A percentile compares a stretch with the other conserved stretches of the same genome.
These are phyloP conservation scores for Bipolaris cookei DNA, from an alignment of 2,329 filamentous ascomycete species.

Conservation along the genomic window DNA sequence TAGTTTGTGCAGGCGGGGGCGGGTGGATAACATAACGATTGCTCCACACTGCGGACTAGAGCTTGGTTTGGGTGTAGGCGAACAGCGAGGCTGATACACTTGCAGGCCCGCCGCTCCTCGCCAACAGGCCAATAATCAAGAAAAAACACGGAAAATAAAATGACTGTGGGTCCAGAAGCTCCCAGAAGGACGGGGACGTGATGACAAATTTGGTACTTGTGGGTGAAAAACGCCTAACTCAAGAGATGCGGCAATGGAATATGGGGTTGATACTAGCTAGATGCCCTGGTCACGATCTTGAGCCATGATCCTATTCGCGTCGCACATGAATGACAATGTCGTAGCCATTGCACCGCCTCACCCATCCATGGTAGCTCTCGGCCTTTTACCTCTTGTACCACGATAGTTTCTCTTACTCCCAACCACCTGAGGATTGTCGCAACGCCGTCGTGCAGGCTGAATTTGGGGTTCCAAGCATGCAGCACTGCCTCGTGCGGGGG, in stretches of 20 bases:
- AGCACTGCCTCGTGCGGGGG: conserved; percentile 6
- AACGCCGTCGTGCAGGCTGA: conserved; percentile 8
- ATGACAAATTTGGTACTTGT: background rate
- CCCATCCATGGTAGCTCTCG: background rate
- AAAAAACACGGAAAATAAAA: background rate
- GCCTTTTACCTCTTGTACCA: background rate
- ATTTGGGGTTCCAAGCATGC: conserved; percentile 6
- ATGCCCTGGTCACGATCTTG: background rate
- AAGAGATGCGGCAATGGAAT: background rate
- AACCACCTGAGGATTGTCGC: background rate
- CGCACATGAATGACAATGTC: background rate
- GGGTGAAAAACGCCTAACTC: background rate
- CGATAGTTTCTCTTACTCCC: background rate
- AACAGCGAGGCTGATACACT: conserved; percentile 3
- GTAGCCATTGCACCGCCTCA: conserved; percentile 1
- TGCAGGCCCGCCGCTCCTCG: background rate
- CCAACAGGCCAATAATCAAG: background rate
- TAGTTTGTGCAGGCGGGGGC: background rate
- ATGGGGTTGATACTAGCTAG: background rate
- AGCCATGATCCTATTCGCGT: background rate
- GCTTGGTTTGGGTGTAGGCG: background rate
- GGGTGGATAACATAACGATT: too few relatives aligned
- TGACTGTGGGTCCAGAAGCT: background rate
- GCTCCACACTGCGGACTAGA: background rate
- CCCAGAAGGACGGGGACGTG: background rate